These are phyloP conservation scores for Neodidymelliopsis sp. DNA, from an alignment of 2,329 filamentous ascomycete species.

Conservation along the genomic window DNA sequence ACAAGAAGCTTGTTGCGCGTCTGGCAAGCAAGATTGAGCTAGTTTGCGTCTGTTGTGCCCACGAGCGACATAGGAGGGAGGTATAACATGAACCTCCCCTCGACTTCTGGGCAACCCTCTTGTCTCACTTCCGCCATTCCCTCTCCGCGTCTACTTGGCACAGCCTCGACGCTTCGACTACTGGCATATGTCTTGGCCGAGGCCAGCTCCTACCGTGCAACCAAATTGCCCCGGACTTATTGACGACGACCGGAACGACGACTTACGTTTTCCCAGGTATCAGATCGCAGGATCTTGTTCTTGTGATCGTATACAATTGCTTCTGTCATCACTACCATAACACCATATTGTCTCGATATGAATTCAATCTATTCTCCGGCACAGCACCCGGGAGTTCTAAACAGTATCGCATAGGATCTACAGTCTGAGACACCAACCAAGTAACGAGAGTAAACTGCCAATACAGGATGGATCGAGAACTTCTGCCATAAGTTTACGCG, in stretches of 20 bases:
- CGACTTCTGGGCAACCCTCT: not conserved
- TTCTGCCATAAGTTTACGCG: conserved; percentile 7
- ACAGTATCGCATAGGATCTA: conserved; percentile 31
- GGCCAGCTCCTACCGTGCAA: not conserved
- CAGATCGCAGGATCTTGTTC: conserved; percentile 1
- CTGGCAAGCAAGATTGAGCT: conserved; percentile 7
- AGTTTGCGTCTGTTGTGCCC: conserved; percentile 7
- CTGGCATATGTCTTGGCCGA: not conserved
- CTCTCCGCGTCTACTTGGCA: not conserved
- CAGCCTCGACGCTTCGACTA: not conserved
- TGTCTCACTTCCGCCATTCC: not conserved
- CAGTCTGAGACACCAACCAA: conserved; percentile 25
- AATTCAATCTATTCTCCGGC: conserved; percentile 30
- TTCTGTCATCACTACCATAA: not conserved
- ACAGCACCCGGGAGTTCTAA: conserved; percentile 12
- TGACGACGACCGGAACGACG: not conserved
- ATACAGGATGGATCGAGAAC: conserved; percentile 14
- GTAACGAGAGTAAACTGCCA: conserved; percentile 29
- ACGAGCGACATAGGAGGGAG: not conserved
- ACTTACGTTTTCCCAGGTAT: conserved; percentile 11
- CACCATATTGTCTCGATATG: conserved; percentile 6
- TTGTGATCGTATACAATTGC: not conserved
- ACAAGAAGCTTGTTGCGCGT: no score
- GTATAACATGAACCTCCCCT: not conserved
- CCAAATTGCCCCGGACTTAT: conserved; percentile 1